A percentile compares a stretch with the other conserved stretches of the same genome.
phyloP scores from a whole-genome alignment of 73 alveolate species.

The Chromera velia region DNA sequence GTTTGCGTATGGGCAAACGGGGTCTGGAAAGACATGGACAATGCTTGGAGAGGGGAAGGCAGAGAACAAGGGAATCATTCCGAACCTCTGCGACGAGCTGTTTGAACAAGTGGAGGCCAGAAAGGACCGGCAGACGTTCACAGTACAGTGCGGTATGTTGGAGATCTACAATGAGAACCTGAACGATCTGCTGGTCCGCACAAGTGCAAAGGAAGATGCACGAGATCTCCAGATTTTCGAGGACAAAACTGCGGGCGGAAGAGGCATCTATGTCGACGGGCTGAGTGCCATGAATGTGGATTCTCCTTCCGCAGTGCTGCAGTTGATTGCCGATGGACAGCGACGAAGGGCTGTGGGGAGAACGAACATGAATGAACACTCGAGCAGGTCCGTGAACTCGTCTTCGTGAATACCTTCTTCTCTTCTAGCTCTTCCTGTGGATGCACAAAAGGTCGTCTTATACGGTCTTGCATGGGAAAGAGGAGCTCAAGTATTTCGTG shows the following conservation, averaged over 20 bases:
- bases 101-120: slow-evolving; percentile 62
- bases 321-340: not conserved
- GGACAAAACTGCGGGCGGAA: too few species aligned
- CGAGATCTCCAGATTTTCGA: slow-evolving; percentile 26
- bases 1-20: slow-evolving; percentile 69
- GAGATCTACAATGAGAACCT: slow-evolving; percentile 65
- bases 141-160: slow-evolving; percentile 51
- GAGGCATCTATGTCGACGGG: slow-evolving; percentile 24
- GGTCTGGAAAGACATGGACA: slow-evolving; percentile 77
- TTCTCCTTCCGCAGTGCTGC: not conserved
- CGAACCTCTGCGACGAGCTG: slow-evolving; percentile 70
- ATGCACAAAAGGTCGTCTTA: too few species aligned
- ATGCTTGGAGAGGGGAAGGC: slow-evolving; percentile 77
- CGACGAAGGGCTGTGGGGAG: slow-evolving; percentile 24
- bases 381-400: too few species aligned
- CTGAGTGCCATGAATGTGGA: not conserved
- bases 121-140: slow-evolving; percentile 40
- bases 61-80: slow-evolving; percentile 69
- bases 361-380: slow-evolving; percentile 36
- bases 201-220: too few species aligned
- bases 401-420: too few species aligned
- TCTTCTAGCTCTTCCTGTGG: too few species aligned
- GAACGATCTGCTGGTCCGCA: slow-evolving; percentile 34
- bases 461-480: too few species aligned
- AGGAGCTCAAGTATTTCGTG: too few species aligned